Conservation (phyloP, 208 protist species). For the Trypanosomatidae sp. region DNA sequence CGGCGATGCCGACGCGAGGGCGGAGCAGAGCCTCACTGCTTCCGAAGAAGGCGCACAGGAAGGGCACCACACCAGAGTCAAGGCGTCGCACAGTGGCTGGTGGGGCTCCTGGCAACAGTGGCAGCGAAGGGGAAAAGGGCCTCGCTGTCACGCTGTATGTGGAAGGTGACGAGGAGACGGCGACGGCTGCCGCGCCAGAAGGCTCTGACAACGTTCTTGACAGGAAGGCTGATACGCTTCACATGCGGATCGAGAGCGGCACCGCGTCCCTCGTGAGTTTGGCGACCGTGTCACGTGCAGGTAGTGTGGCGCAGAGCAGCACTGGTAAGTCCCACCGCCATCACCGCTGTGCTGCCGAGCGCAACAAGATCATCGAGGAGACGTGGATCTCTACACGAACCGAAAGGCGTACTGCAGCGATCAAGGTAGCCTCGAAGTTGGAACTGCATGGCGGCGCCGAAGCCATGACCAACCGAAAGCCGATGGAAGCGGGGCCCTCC, state of each 20-base stretch:
- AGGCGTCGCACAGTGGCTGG: neutral
- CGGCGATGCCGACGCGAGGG: neutral
- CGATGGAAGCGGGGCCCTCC: neutral
- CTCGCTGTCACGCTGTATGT: neutral
- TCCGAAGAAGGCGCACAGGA: neutral
- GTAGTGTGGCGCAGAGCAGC: conserved; percentile 15
- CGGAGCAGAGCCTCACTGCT: neutral
- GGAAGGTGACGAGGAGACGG: conserved; percentile 3
- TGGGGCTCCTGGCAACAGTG: neutral
- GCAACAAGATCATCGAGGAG: conserved; percentile 43
- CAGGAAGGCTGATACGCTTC: neutral
- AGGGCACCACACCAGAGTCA: neutral
- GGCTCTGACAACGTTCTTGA: neutral
- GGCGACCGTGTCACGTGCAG: conserved; percentile 16
- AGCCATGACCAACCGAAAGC: neutral
- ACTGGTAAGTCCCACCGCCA: neutral
- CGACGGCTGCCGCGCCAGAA: neutral
- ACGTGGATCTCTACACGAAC: conserved; percentile 54
- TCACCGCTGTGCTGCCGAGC: conserved; percentile 29
- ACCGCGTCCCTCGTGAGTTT: conserved; percentile 9
- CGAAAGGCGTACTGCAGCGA: conserved; percentile 33
- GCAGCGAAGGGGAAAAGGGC: neutral
- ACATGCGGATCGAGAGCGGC: neutral
- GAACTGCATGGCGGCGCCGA: neutral
- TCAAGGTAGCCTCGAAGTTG: conserved; percentile 16